Evolutionary conservation across 1,284 basidiomycete species (phyloP).

Genomic region (Lentinula novae-zelandiae): DNA sequence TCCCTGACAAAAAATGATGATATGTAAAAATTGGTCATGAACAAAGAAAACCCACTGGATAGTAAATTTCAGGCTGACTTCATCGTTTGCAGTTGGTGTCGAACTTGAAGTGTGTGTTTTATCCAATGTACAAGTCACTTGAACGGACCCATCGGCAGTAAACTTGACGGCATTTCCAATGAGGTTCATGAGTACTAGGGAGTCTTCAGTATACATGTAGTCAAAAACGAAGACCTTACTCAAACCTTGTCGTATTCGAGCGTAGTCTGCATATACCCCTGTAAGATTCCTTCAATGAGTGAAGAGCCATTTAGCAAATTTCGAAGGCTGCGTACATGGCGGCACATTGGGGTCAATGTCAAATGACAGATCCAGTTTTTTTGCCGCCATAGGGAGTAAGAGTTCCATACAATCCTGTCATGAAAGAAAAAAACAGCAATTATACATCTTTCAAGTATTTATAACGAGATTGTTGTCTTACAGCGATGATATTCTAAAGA

Average conservation of each 20-base stretch:
- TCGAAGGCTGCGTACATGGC: constrained; percentile 37
- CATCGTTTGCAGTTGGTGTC: constrained; percentile 25
- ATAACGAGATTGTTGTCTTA: constrained; percentile 23
- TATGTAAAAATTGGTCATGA: neutral
- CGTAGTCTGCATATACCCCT: constrained; percentile 73
- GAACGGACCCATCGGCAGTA: constrained; percentile 57
- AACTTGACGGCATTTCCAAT: constrained; percentile 76
- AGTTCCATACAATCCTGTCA: constrained; percentile 69
- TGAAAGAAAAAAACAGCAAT: neutral
- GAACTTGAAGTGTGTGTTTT: constrained; percentile 22
- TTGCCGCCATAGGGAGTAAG: constrained; percentile 65
- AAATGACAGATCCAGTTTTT: constrained; percentile 67
- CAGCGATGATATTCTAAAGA: constrained; percentile 56
- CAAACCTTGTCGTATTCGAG: constrained; percentile 65
- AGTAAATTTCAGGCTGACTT: constrained; percentile 57
- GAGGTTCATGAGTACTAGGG: constrained; percentile 64
- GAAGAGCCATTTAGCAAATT: neutral
- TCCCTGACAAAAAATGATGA: constrained; percentile 35
- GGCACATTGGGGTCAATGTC: constrained; percentile 65
- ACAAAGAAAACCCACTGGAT: constrained; percentile 45
- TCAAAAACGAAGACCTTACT: constrained; percentile 3
- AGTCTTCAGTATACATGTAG: neutral
- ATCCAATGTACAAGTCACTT: constrained; percentile 56
- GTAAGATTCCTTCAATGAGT: constrained; percentile 1
- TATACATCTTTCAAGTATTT: neutral